Base-by-base conservation (phyloP, 352 stramenopile species). In the Pythium sukuiense region DNA sequence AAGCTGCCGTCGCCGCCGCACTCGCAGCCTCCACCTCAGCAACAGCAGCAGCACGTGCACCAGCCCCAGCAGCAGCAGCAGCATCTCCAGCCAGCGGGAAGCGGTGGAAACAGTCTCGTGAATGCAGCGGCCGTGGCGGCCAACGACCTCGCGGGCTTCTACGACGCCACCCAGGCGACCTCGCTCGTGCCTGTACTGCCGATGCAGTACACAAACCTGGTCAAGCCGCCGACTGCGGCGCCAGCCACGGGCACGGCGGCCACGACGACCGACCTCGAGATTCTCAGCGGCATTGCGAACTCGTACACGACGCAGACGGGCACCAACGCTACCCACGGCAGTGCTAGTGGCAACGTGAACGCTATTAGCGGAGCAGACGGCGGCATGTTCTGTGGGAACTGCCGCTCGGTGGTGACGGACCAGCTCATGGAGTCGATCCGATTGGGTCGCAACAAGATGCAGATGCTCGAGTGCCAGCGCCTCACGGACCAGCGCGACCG, bases 251-350 rank as follows among this genome's bases (percentile, higher is more conserved):
- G 9, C 76, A 73, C 63, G 8, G 69, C 54, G 55, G 60, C 62
- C 33, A 69, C 77, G 11, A 78, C 77, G 2, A 88, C 80, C 2
- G 84, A 93, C 59, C 69, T 93, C 48, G 84, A 93, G 67, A 93
- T 93, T 74, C 63, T 93, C 37, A 93, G 84, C 61, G 84, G 84
- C n/a, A 93, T 93, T 57, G 84, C 84, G 45, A 91, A 93, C 63
- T 85, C 79, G 26, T 93, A 93, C 70, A 93, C 84, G 50, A 74
- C 57, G 26, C 61, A 74, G 58, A 60, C 46, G 18, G 67, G 46
- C 9, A 62, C 18, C 45, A 50, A 46, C 35, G 43, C 6, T 48
- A 33, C n/a, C 29, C 26, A 35, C 32, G 24, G 55, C 27, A 29
- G 41, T 49, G 48, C 27, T 16, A 26, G 27, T 30, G 62, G 13